These are phyloP conservation scores for Russula compacta DNA, from an alignment of 768 basidiomycete species.

Conservation along the genomic window DNA sequence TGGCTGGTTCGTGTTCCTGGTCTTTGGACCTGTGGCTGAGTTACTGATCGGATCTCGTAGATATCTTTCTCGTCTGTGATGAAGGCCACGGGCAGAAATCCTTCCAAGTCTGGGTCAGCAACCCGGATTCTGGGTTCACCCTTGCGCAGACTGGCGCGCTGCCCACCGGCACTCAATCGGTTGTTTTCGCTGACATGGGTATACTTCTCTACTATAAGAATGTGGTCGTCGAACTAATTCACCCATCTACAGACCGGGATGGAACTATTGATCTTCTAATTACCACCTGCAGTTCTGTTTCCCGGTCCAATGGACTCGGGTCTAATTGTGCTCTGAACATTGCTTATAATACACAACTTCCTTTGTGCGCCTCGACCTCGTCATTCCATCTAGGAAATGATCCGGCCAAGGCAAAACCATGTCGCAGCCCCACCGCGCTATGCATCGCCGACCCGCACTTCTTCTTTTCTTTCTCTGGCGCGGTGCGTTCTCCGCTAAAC, in stretches of 20 bases:
- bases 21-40: background rate
- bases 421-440: slow-evolving; percentile 70
- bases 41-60: slow-evolving; percentile 30
- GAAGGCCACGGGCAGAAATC: slow-evolving; percentile 41
- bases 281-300: slow-evolving; percentile 69
- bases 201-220: slow-evolving; percentile 15
- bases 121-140: slow-evolving; percentile 65
- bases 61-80: slow-evolving; percentile 84
- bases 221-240: background rate
- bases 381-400: slow-evolving; percentile 40
- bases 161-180: slow-evolving; percentile 65
- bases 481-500: background rate
- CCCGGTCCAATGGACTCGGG: slow-evolving; percentile 60
- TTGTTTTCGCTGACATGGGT: slow-evolving; percentile 92
- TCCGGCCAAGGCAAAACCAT: slow-evolving; percentile 28
- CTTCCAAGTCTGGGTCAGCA: slow-evolving; percentile 91
- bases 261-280: slow-evolving; percentile 96
- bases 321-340: slow-evolving; percentile 77
- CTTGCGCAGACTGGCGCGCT: slow-evolving; percentile 59
- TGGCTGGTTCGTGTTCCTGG: slow-evolving; percentile 53
- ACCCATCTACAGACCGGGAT: slow-evolving; percentile 60
- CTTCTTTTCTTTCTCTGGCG: slow-evolving; percentile 42
- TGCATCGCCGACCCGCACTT: slow-evolving; percentile 78
- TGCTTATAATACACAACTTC: slow-evolving; percentile 86
- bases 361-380: slow-evolving; percentile 58